A percentile compares a stretch with the other conserved stretches of the same genome.
Conservation (phyloP, 805 yeast species). For the Metschnikowia shivogae region DNA sequence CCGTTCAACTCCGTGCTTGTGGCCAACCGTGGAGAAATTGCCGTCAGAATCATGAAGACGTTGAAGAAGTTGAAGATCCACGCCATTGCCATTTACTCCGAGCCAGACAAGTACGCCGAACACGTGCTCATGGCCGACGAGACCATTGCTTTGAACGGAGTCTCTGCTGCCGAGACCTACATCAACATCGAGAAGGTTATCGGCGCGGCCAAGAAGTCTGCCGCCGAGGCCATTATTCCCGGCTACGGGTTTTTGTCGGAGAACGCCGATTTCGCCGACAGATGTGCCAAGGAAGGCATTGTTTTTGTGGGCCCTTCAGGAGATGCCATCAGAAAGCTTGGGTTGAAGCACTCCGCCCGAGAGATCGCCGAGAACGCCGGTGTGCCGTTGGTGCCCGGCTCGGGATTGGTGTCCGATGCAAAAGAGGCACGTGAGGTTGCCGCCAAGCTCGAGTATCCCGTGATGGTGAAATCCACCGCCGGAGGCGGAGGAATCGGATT, state of each 20-base stretch:
- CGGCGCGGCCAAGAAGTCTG: constrained; percentile 75
- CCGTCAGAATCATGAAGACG: constrained; percentile 89
- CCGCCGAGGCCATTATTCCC: constrained; percentile 94
- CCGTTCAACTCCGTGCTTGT: constrained; percentile 85
- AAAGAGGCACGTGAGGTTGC: constrained; percentile 77
- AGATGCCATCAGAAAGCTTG: constrained; percentile 84
- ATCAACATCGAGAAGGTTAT: constrained; percentile 80
- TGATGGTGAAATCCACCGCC: constrained; percentile 96
- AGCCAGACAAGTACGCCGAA: constrained; percentile 81
- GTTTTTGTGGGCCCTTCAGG: constrained; percentile 97
- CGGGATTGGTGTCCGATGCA: constrained; percentile 69
- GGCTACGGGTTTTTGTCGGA: constrained; percentile 97
- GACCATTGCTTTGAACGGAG: constrained; percentile 74
- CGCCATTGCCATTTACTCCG: constrained; percentile 86
- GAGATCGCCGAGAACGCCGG: constrained; percentile 87
- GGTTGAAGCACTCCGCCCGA: constrained; percentile 95
- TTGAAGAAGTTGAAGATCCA: constrained; percentile 73
- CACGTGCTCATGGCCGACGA: constrained; percentile 84
- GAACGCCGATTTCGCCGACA: constrained; percentile 92
- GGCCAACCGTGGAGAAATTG: constrained; percentile 97
- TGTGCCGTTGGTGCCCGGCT: constrained; percentile 97
- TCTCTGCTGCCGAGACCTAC: constrained; percentile 87
- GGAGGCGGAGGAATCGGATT: constrained; percentile 99
- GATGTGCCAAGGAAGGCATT: constrained; percentile 76
- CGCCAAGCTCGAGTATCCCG: constrained; percentile 72